A percentile compares a stretch with the other conserved stretches of the same genome.
These are phyloP conservation scores for Thraustochytrium striatum DNA, from an alignment of 352 stramenopile species.

Conservation along the genomic window DNA sequence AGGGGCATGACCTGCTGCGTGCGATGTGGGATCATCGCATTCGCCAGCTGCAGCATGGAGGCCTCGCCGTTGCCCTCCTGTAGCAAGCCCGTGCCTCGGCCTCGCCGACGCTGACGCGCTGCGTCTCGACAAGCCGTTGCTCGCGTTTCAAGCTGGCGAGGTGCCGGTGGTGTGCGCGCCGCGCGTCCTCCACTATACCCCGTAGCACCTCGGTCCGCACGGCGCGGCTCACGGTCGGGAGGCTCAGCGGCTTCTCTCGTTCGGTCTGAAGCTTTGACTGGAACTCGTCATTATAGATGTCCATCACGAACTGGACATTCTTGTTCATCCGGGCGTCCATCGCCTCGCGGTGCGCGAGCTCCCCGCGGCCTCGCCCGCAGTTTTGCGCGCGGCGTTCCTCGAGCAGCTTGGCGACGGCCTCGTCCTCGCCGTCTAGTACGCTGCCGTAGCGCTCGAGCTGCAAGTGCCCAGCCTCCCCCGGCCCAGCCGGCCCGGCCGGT, in stretches of 20 bases:
- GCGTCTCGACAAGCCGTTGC: conserved; percentile 18
- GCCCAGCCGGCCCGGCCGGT: no score
- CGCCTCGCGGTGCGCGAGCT: neutral
- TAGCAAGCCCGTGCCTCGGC: conserved; percentile 10
- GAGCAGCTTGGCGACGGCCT: no score
- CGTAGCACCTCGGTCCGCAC: conserved; percentile 10
- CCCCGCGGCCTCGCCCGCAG: no score
- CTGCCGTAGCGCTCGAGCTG: no score
- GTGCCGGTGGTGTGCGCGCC: neutral
- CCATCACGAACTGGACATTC: neutral
- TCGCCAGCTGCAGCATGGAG: neutral
- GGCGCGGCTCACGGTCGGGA: neutral
- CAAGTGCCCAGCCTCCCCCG: no score
- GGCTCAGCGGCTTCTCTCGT: neutral
- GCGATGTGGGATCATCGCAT: neutral
- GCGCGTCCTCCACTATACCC: neutral
- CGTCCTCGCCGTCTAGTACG: no score
- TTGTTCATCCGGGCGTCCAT: neutral
- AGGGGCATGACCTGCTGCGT: neutral
- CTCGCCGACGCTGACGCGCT: conserved; percentile 23
- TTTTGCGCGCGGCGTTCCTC: no score
- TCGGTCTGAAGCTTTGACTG: neutral
- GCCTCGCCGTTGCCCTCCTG: neutral
- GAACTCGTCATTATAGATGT: conserved; percentile 34
- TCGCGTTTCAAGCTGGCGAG: conserved; percentile 19